phyloP scores from a whole-genome alignment of 805 yeast genomes.

The Naumovozyma dairenensis region DNA sequence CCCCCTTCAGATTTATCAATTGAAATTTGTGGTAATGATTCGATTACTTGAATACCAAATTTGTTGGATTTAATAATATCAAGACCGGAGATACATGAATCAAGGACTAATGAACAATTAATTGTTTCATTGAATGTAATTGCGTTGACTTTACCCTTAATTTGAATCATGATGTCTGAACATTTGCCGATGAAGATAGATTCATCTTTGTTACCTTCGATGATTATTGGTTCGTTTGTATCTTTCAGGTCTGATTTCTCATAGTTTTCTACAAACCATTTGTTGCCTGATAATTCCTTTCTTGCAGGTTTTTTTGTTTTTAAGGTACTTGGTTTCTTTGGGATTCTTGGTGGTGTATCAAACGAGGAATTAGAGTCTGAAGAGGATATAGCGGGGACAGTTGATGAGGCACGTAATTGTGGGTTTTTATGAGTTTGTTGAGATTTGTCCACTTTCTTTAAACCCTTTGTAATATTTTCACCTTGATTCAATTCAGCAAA shows the following conservation, averaged over 20 bases:
- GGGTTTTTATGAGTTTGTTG: conserved; percentile 94
- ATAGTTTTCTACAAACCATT: conserved; percentile 82
- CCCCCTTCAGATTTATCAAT: conserved; percentile 88
- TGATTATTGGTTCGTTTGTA: conserved; percentile 41
- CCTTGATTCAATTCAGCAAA: conserved; percentile 89
- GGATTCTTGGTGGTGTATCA: conserved; percentile 57
- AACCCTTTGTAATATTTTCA: conserved; percentile 67
- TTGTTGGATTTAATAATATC: conserved; percentile 75
- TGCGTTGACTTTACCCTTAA: conserved; percentile 88
- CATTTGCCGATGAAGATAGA: conserved; percentile 85
- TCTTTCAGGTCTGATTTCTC: conserved; percentile 50
- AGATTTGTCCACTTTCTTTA: conserved; percentile 86
- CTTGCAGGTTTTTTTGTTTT: conserved; percentile 43
- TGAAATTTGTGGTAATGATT: conserved; percentile 71
- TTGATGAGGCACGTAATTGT: conserved; percentile 50
- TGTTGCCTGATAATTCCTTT: conserved; percentile 72
- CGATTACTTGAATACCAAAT: conserved; percentile 79
- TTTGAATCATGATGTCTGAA: conserved; percentile 58
- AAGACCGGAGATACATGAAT: conserved; percentile 75
- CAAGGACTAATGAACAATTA: conserved; percentile 70
- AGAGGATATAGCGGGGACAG: conserved; percentile 32
- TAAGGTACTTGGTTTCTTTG: conserved; percentile 69
- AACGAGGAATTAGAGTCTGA: conserved; percentile 26
- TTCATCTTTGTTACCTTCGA: conserved; percentile 79
- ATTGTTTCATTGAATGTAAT: conserved; percentile 66